Percentiles rank a stretch among this genome's conserved stretches.
Conservation (phyloP, 2,329 filamentous ascomycete species). For the Cercospora sp. region DNA sequence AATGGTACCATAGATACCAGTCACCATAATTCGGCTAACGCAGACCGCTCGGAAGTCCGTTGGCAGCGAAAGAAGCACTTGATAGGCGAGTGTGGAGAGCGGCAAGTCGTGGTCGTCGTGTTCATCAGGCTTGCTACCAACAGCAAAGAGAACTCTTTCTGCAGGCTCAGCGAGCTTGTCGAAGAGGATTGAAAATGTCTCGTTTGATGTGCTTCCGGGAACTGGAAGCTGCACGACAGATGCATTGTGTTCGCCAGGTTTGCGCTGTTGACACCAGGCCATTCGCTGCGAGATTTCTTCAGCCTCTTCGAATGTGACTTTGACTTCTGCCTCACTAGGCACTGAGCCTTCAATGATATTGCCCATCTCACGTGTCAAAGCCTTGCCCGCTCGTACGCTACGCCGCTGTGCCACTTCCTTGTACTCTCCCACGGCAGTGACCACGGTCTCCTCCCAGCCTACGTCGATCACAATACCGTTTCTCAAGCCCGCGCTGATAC, state of each 20-base stretch:
- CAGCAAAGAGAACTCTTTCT: slow-evolving; percentile 71
- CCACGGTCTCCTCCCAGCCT: slow-evolving; percentile 85
- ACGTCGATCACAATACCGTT: slow-evolving; percentile 87
- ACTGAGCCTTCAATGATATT: slow-evolving; percentile 58
- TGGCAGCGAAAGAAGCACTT: slow-evolving; percentile 70
- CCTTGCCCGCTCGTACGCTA: slow-evolving; percentile 72
- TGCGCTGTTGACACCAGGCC: slow-evolving; percentile 66
- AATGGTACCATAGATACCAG: slow-evolving; percentile 75
- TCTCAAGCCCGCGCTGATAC: slow-evolving; percentile 77
- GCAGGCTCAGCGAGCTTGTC: slow-evolving; percentile 70
- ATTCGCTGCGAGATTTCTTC: slow-evolving; percentile 76
- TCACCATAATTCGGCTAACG: slow-evolving; percentile 85
- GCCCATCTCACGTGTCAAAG: slow-evolving; percentile 69
- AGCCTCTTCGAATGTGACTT: slow-evolving; percentile 66
- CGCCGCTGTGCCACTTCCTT: slow-evolving; percentile 72
- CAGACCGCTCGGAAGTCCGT: slow-evolving; percentile 80
- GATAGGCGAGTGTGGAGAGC: slow-evolving; percentile 73
- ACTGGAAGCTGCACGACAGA: slow-evolving; percentile 33
- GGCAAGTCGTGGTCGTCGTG: slow-evolving; percentile 88
- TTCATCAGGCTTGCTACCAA: slow-evolving; percentile 52
- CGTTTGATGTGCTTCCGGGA: slow-evolving; percentile 20
- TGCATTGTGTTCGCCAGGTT: slow-evolving; percentile 17
- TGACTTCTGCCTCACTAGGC: slow-evolving; percentile 50
- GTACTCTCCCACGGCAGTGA: slow-evolving; percentile 88
- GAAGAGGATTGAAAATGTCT: slow-evolving; percentile 61